Evolutionary conservation across 306 rosid species (phyloP), one percentile per base, ranked within the genome.

Genomic region (Potentilla sterilis): DNA sequence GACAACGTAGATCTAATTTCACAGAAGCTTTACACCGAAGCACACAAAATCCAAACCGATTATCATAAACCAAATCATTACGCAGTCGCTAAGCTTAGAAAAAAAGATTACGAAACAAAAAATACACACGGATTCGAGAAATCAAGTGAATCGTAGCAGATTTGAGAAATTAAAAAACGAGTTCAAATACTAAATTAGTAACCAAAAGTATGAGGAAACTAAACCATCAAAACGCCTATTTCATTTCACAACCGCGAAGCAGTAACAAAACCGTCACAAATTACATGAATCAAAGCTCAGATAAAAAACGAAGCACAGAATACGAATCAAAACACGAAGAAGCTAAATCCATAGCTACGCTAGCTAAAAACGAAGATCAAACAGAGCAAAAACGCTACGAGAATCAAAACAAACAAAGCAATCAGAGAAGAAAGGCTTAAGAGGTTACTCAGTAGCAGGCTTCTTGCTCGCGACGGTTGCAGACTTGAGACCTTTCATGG

Each of bases 401-500:
- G 22, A 57, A 5, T 5, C 15, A 22, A 57, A 9, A 10, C 63
- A 57, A 57, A 21, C 32, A 55, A 28, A 55, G 62, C 62, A 21
- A 57, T 10, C 63, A 8, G 63, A 57, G 63, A 57, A 9, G 34
- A 22, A 28, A 57, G 34, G 63, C 15, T 32, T 21, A 9, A 57
- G 37, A 22, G 10, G 63, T 57, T 57, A 57, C 63, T 57, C 63
- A 22, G 63, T 5, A 22, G 4, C 34, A 57, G 63, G 63, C 63
- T 57, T 57, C 63, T 22, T 57, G 63, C 63, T 22, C 16, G 63
- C 35, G 63, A 57, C 34, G 35, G 35, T 22, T 21, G 63, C 37
- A 57, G 63, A 10, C 63, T 57, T 57, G 14, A 57, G 63, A 57
- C 63, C 63, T 57, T 57, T 57, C 63, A 57, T 57, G 63, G 63